These are phyloP conservation scores for Trebouxia sp. DNA, from an alignment of 139 green algal species.

Conservation along the genomic window DNA sequence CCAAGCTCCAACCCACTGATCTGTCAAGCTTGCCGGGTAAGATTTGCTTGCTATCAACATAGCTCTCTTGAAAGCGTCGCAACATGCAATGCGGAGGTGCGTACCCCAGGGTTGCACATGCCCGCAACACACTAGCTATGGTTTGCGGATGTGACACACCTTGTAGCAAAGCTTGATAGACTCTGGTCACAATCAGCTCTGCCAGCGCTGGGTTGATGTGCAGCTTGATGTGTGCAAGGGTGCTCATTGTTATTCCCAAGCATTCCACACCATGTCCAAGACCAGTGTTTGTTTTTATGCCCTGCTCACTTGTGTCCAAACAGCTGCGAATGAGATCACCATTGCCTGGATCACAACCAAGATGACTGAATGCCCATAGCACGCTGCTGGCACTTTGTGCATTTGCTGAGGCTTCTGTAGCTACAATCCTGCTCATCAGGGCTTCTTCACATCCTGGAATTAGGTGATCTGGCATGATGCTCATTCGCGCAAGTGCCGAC, in stretches of 20 bases:
- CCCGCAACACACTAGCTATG: neutral
- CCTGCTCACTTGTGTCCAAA: neutral
- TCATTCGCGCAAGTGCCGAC: neutral
- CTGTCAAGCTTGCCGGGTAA: neutral
- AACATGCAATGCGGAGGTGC: neutral
- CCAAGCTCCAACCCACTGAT: neutral
- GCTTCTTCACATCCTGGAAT: neutral
- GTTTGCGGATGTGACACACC: neutral
- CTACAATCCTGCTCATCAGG: neutral
- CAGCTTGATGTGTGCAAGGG: neutral
- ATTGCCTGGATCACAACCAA: neutral
- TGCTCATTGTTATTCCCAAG: neutral
- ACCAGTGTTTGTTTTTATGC: neutral
- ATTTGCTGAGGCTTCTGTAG: neutral
- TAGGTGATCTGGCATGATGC: neutral
- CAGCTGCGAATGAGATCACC: neutral
- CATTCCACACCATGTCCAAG: neutral
- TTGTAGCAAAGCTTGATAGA: neutral
- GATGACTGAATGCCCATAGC: neutral
- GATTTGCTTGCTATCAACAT: neutral
- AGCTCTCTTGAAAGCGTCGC: neutral
- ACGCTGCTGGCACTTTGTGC: neutral
- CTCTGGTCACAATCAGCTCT: neutral
- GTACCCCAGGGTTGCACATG: neutral
- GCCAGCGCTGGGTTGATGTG: neutral